Conservation (phyloP, 2,329 filamentous ascomycete species). For the Pestalotiopsis sp. region DNA sequence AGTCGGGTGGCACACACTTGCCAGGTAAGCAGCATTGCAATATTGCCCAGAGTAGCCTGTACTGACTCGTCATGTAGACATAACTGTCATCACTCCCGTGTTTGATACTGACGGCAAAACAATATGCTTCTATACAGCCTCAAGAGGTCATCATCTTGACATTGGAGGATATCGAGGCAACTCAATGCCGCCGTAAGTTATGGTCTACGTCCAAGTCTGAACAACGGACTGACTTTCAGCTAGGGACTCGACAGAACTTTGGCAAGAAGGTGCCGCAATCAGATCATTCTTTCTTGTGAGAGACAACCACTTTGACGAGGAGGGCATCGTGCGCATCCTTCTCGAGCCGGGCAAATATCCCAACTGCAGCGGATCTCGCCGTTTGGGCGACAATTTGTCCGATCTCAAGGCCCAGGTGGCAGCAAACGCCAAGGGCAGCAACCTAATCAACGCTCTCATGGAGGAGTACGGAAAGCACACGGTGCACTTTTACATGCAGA, state of each 20-base stretch:
- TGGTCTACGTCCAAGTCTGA: slow-evolving; percentile 49
- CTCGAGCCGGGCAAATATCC: slow-evolving; percentile 37
- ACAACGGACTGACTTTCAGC: slow-evolving; percentile 33
- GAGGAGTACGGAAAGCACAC: slow-evolving; percentile 34
- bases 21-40: slow-evolving; percentile 7
- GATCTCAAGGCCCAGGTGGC: slow-evolving; percentile 47
- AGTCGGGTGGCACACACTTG: slow-evolving; percentile 18
- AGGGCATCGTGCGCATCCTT: slow-evolving; percentile 31
- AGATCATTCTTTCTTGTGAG: slow-evolving; percentile 40
- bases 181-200: slow-evolving; percentile 22
- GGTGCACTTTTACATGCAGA: slow-evolving; percentile 42
- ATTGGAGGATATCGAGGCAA: slow-evolving; percentile 46
- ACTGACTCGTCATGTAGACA: slow-evolving; percentile 8
- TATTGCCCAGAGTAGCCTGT: neutral
- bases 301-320: slow-evolving; percentile 37
- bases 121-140: slow-evolving; percentile 22
- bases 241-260: slow-evolving; percentile 34
- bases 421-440: slow-evolving; percentile 43
- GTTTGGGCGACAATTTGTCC: slow-evolving; percentile 43
- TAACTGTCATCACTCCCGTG: slow-evolving; percentile 17
- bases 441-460: slow-evolving; percentile 35
- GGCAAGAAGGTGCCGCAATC: slow-evolving; percentile 46
- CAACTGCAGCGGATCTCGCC: slow-evolving; percentile 39
- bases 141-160: slow-evolving; percentile 25
- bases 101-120: slow-evolving; percentile 16